Evolutionary conservation across 768 basidiomycete genomes (phyloP).

Genomic region (Collybia sordida): DNA sequence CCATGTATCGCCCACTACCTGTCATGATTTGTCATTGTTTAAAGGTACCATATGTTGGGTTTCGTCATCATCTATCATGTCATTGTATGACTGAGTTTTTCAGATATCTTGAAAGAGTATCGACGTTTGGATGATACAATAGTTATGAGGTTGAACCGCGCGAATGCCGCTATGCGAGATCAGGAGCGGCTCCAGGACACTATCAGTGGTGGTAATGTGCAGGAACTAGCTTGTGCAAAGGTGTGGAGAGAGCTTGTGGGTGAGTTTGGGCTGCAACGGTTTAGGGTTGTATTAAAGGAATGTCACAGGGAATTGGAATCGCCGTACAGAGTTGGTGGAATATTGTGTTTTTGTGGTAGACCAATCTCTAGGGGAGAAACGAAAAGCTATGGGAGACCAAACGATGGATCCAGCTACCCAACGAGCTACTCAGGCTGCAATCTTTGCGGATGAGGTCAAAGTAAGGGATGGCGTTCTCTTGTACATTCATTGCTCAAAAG

Average conservation of each 20-base stretch:
- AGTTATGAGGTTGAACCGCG: conserved; percentile 78
- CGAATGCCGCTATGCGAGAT: conserved; percentile 74
- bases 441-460: conserved; percentile 72
- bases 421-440: conserved; percentile 52
- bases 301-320: conserved; percentile 61
- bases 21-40: conserved; percentile 73
- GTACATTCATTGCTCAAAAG: neutral
- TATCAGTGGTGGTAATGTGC: conserved; percentile 45
- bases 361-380: conserved; percentile 57
- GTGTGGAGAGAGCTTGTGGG: conserved; percentile 81
- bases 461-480: conserved; percentile 33
- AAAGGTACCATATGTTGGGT: conserved; percentile 50
- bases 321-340: conserved; percentile 68
- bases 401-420: conserved; percentile 43
- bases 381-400: conserved; percentile 39
- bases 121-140: conserved; percentile 79
- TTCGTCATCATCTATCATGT: no score
- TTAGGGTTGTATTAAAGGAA: conserved; percentile 16
- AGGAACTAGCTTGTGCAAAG: conserved; percentile 74
- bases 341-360: conserved; percentile 78
- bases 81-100: neutral
- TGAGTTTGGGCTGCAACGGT: conserved; percentile 32
- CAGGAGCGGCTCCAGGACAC: conserved; percentile 51
- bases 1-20: conserved; percentile 73
- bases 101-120: conserved; percentile 83